Conservation (phyloP, 805 yeast species). For the Sugiyamaella chiloensis region DNA sequence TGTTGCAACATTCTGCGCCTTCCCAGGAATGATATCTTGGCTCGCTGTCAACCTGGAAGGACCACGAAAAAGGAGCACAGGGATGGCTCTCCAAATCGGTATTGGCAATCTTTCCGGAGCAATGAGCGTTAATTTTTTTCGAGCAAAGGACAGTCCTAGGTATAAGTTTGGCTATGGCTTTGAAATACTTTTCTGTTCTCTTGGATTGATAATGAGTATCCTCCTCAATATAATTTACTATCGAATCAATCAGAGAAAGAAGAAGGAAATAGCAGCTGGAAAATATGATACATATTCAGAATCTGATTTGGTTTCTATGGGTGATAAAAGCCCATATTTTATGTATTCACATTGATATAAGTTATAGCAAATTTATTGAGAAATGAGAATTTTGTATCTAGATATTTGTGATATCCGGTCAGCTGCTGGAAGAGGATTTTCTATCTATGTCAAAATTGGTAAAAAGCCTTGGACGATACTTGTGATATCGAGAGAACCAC, state of each 20-base stretch:
- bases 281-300: constrained; percentile 30
- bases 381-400: too few relatives aligned
- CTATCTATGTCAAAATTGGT: too few relatives aligned
- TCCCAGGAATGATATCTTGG: constrained; percentile 45
- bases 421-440: too few relatives aligned
- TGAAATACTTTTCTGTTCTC: constrained; percentile 41
- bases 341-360: constrained; percentile 27
- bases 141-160: constrained; percentile 50
- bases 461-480: too few relatives aligned
- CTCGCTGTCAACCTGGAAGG: constrained; percentile 55
- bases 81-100: constrained; percentile 44
- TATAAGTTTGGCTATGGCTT: constrained; percentile 51
- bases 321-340: constrained; percentile 43
- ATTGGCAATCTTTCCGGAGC: constrained; percentile 57
- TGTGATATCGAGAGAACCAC: too few relatives aligned
- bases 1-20: constrained; percentile 36
- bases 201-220: constrained; percentile 39
- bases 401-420: too few relatives aligned
- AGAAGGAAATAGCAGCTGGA: constrained; percentile 31
- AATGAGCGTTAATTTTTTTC: constrained; percentile 40
- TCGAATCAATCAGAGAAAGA: constrained; percentile 28
- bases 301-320: constrained; percentile 37
- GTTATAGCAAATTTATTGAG: too few relatives aligned
- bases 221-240: constrained; percentile 27
- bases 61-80: constrained; percentile 51